Conservation (phyloP, 495 filamentous ascomycete genomes). For the Immersiella caudata region DNA sequence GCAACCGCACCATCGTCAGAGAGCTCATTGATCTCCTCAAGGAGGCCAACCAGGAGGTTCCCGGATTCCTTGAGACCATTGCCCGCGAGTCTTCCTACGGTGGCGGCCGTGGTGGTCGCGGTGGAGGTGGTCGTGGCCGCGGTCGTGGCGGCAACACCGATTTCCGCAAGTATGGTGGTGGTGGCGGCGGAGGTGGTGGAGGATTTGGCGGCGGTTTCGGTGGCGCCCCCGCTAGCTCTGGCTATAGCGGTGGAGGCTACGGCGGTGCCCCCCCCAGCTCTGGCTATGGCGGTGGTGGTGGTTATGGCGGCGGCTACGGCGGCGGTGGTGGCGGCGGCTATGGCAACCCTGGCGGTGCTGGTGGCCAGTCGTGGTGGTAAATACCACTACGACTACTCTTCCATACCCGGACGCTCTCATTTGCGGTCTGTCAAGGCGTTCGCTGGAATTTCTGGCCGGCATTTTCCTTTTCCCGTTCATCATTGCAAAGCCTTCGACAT, state of each 20-base stretch:
- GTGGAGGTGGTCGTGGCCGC: conserved; percentile 66
- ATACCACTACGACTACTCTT: conserved; percentile 21
- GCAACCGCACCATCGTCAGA: conserved; percentile 94
- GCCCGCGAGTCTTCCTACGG: conserved; percentile 88
- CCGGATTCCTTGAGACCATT: conserved; percentile 91
- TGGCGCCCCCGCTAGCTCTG: conserved; percentile 54
- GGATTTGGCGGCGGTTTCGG: conserved; percentile 55
- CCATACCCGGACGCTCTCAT: not conserved
- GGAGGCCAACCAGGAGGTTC: conserved; percentile 97
- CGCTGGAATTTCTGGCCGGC: conserved; percentile 8
- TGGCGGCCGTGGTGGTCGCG: conserved; percentile 71
- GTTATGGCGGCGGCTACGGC: conserved; percentile 55
- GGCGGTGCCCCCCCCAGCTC: conserved; percentile 46
- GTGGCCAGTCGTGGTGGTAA: conserved; percentile 95
- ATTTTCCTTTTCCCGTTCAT: conserved; percentile 24
- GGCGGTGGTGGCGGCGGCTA: conserved; percentile 57
- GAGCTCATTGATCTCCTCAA: conserved; percentile 95
- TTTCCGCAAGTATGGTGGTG: conserved; percentile 77
- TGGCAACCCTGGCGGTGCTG: conserved; percentile 82
- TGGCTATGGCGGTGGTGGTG: conserved; percentile 41
- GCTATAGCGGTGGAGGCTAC: conserved; percentile 69
- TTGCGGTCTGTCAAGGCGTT: conserved; percentile 2
- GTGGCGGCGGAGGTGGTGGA: conserved; percentile 54
- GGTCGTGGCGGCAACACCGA: conserved; percentile 77
- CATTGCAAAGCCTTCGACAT: conserved; percentile 20